Evolutionary conservation across 179 eudicot genomes (phyloP).

Genomic region (Sideroxylon spinosum): DNA sequence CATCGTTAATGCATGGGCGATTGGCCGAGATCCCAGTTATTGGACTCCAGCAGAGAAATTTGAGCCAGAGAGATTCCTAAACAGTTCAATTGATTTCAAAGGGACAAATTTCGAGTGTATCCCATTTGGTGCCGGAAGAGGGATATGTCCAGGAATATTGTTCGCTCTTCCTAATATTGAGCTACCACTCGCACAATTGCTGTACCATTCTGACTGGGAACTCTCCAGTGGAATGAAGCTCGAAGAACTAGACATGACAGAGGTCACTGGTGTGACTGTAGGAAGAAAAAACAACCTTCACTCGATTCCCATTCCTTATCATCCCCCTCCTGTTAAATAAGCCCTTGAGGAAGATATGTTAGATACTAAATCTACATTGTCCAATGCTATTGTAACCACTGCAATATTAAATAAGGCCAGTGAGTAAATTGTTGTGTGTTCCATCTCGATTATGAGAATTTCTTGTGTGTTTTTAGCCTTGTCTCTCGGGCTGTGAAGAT

Average conservation of each 20-base stretch:
- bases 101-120: conserved; percentile 20
- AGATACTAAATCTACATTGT: no score
- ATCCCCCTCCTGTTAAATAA: background rate
- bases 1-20: conserved; percentile 23
- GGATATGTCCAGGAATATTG: conserved; percentile 29
- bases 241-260: conserved; percentile 27
- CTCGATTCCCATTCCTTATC: conserved; percentile 20
- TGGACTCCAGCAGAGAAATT: conserved; percentile 22
- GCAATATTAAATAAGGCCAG: no score
- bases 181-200: conserved; percentile 17
- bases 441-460: no score
- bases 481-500: no score
- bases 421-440: no score
- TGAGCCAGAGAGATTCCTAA: conserved; percentile 24
- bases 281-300: conserved; percentile 14
- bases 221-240: conserved; percentile 15
- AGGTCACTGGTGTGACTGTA: conserved; percentile 12
- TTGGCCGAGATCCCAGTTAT: conserved; percentile 20
- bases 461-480: no score
- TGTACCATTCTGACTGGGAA: conserved; percentile 33
- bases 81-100: conserved; percentile 18
- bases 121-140: conserved; percentile 29
- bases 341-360: background rate
- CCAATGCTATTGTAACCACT: no score
- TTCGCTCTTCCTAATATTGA: conserved; percentile 22